Evolutionary conservation across 2,329 filamentous ascomycete species (phyloP).

Genomic region (Scedosporium minutisporum): DNA sequence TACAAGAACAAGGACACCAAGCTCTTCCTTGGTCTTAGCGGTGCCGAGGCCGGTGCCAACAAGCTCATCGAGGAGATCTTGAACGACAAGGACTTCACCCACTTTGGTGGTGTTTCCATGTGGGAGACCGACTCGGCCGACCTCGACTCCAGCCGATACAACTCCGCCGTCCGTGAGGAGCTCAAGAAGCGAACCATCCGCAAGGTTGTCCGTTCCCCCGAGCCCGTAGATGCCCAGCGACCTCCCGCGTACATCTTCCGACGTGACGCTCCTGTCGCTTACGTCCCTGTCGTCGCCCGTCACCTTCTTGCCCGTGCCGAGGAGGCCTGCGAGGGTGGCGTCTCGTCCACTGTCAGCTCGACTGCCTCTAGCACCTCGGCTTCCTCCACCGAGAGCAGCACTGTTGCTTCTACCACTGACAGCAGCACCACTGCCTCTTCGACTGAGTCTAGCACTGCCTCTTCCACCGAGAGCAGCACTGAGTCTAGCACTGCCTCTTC

Average conservation of each 20-base stretch:
- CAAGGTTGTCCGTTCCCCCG: neutral
- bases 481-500: constrained; percentile 1
- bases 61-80: constrained; percentile 28
- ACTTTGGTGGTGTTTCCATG: constrained; percentile 36
- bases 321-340: constrained; percentile 7
- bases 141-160: constrained; percentile 14
- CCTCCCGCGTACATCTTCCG: constrained; percentile 5
- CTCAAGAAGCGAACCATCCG: neutral
- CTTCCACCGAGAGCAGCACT: constrained; percentile 7
- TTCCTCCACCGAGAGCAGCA: constrained; percentile 6
- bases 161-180: constrained; percentile 7
- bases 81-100: constrained; percentile 21
- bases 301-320: constrained; percentile 6
- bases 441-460: constrained; percentile 6
- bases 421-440: constrained; percentile 9
- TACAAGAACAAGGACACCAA: constrained; percentile 28
- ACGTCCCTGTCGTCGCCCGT: constrained; percentile 4
- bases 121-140: constrained; percentile 29
- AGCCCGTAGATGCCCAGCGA: neutral
- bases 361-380: constrained; percentile 6
- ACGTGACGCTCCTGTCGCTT: constrained; percentile 2
- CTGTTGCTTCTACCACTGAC: constrained; percentile 9
- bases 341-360: constrained; percentile 7
- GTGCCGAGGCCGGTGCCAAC: constrained; percentile 18
- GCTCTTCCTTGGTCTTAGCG: constrained; percentile 35